These are phyloP conservation scores for Tuber melanosporum DNA, from an alignment of 495 filamentous ascomycete species.

Conservation along the genomic window DNA sequence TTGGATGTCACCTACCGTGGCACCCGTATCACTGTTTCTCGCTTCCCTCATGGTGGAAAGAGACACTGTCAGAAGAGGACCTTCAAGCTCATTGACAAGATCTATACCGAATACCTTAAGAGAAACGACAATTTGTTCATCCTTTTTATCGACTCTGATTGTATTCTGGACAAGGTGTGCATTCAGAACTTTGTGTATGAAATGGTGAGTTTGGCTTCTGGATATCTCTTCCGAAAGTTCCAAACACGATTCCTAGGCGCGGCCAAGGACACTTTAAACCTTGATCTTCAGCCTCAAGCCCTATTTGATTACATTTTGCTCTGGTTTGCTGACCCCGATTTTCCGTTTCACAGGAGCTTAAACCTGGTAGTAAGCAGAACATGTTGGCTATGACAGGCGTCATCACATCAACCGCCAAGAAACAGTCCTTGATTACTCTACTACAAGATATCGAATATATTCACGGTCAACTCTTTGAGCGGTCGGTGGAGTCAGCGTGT, in stretches of 20 bases:
- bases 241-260: background rate
- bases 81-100: conserved; percentile 88
- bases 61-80: conserved; percentile 88
- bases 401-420: conserved; percentile 88
- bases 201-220: conserved; percentile 52
- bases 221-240: conserved; percentile 12
- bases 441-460: conserved; percentile 98
- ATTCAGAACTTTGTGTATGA: conserved; percentile 98
- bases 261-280: conserved; percentile 1
- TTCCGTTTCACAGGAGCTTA: conserved; percentile 56
- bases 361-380: conserved; percentile 82
- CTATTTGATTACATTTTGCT: background rate
- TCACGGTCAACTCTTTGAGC: conserved; percentile 94
- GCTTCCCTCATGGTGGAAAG: conserved; percentile 92
- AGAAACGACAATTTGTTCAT: conserved; percentile 90
- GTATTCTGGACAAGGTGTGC: conserved; percentile 86
- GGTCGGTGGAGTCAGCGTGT: conserved; percentile 91
- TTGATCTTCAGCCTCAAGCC: conserved; percentile 7
- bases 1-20: conserved; percentile 82
- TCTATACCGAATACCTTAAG: conserved; percentile 84
- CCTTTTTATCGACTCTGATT: conserved; percentile 97
- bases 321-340: conserved; percentile 18
- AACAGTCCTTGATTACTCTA: conserved; percentile 81
- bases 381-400: conserved; percentile 99
- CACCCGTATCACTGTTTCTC: conserved; percentile 80